Evolutionary conservation across 2,329 filamentous ascomycete species (phyloP), one percentile per base, ranked within the genome.

Genomic region (Fusarium cicatricum): DNA sequence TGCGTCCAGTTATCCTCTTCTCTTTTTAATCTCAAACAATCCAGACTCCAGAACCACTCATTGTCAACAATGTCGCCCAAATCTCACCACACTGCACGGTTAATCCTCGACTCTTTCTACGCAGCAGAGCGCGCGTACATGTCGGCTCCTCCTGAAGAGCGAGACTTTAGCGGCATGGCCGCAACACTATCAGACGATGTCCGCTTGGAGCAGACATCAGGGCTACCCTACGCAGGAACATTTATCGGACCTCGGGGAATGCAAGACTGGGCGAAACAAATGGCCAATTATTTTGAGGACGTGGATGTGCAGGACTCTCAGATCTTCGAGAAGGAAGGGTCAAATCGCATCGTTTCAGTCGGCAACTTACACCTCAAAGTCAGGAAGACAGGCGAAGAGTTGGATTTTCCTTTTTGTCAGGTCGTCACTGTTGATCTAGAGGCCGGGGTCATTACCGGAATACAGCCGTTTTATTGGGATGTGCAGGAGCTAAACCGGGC

Each of bases 391-490:
- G 70, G 71, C 4, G 55, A 72, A 52, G 60, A 71, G 44, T 39
- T 71, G 42, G 26, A 67, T 4, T 68, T 57, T 12, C 74, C 73
- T 1, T 33, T 74, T 4, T 67, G 63, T 11, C 74, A 75, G 59
- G 56, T 64, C 8, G 44, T 74, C 7, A 71, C 60, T 10, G 69
- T 76, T 28, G 72, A 75, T 55, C 38, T 72, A 12, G 68, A 71
- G 15, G 68, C 66, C 8, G 72, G 71, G 2, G 57, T 66, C 11
- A 70, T 75, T 19, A 59, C 59, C 11, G 63, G 68, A 19, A 69
- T 75, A 0, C 66, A 63, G 46, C 66, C 72, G 1, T 75, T 74
- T 50, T 75, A 76, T 38, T 75, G 74, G 73, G 70, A 75, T 52
- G 71, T 75, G 2, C 50, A 68, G 5, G 53, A 55, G 14, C 3